Conservation (phyloP, 345 rosid genomes). For the Cardamine occulta region DNA sequence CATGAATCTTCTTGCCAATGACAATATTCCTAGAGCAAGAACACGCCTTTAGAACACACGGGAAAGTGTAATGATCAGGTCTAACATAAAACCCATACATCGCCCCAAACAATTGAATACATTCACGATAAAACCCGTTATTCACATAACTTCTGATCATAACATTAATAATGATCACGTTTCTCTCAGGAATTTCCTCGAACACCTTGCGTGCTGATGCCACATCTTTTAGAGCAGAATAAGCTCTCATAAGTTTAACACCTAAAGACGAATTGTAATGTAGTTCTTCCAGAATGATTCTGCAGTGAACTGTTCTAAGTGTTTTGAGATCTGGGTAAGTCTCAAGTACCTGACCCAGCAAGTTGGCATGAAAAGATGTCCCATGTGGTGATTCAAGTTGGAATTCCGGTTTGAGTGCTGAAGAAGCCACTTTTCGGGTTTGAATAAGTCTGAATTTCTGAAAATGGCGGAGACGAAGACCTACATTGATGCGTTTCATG, state of each 20-base stretch:
- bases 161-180: conserved; percentile 69
- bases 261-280: conserved; percentile 52
- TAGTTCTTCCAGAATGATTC: conserved; percentile 42
- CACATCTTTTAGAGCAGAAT: conserved; percentile 53
- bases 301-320: conserved; percentile 53
- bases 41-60: conserved; percentile 75
- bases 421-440: conserved; percentile 20
- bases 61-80: conserved; percentile 73
- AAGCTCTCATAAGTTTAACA: conserved; percentile 67
- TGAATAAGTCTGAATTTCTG: conserved; percentile 29
- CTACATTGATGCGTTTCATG: conserved; percentile 51
- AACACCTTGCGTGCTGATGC: conserved; percentile 60
- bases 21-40: conserved; percentile 56
- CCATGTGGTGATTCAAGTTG: conserved; percentile 17
- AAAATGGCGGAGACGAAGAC: conserved; percentile 43
- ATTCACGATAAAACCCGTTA: conserved; percentile 53
- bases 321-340: conserved; percentile 55
- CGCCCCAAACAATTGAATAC: conserved; percentile 48
- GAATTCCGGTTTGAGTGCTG: conserved; percentile 22
- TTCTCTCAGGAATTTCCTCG: conserved; percentile 68
- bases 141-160: conserved; percentile 76
- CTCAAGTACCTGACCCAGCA: conserved; percentile 55
- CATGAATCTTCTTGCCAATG: conserved; percentile 66
- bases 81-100: conserved; percentile 49
- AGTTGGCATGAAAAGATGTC: conserved; percentile 11